phyloP scores from a whole-genome alignment of 768 basidiomycete species.

The Russula olivacea region DNA sequence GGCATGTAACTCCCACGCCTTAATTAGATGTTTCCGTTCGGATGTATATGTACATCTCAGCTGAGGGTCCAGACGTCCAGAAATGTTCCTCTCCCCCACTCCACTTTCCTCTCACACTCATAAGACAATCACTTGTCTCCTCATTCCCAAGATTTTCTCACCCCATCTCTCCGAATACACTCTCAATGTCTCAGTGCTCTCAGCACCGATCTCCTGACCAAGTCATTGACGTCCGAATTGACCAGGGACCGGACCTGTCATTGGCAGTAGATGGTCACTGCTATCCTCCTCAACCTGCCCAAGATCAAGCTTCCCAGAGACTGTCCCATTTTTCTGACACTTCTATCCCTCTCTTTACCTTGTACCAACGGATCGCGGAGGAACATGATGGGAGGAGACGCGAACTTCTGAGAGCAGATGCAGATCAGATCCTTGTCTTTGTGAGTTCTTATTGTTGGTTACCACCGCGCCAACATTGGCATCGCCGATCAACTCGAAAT shows the following conservation, averaged over 20 bases:
- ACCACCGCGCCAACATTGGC: too few relatives aligned
- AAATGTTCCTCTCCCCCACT: too few relatives aligned
- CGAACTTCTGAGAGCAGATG: neutral
- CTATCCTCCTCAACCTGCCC: neutral
- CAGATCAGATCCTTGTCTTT: slow-evolving; percentile 2
- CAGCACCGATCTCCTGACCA: neutral
- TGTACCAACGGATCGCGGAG: neutral
- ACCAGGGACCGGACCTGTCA: too few relatives aligned
- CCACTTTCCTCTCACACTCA: too few relatives aligned
- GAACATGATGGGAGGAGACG: neutral
- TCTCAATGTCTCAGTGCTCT: neutral
- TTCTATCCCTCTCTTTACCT: neutral
- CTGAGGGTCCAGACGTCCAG: too few relatives aligned
- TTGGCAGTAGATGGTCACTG: neutral
- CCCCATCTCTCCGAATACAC: too few relatives aligned
- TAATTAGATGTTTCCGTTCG: too few relatives aligned
- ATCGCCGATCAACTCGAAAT: too few relatives aligned
- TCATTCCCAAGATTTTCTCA: too few relatives aligned
- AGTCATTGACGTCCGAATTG: neutral
- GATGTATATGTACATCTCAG: too few relatives aligned
- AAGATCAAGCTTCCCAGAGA: neutral
- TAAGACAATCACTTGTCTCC: too few relatives aligned
- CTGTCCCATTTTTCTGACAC: neutral
- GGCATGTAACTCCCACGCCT: too few relatives aligned
- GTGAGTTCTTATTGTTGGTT: neutral